A percentile compares a stretch with the other conserved stretches of the same genome.
Evolutionary conservation across 1,284 basidiomycete genomes (phyloP).

Genomic region (Trichosporon sp.): DNA sequence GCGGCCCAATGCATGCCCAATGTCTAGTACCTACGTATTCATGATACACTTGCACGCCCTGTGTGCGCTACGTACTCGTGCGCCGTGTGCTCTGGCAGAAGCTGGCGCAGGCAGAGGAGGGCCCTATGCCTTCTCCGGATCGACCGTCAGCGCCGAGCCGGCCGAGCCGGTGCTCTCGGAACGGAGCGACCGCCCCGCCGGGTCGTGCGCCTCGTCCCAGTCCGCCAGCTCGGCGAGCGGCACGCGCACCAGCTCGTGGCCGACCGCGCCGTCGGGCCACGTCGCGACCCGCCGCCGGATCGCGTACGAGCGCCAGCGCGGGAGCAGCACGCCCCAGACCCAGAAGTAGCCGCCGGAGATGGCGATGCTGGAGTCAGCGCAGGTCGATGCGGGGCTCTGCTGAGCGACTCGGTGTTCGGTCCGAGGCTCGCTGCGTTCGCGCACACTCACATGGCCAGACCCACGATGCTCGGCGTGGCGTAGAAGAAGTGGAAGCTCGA

Average conservation of each 20-base stretch:
- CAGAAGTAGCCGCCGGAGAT: slow-evolving; percentile 47
- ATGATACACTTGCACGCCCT: too few species aligned
- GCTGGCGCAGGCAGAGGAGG: too few species aligned
- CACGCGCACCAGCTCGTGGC: slow-evolving; percentile 24
- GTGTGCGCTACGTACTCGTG: too few species aligned
- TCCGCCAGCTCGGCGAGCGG: slow-evolving; percentile 17
- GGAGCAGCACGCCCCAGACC: slow-evolving; percentile 45
- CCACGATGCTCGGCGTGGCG: slow-evolving; percentile 38
- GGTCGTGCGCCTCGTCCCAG: slow-evolving; percentile 26
- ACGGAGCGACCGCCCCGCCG: slow-evolving; percentile 11
- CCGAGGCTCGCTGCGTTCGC: too few species aligned
- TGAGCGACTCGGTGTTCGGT: too few species aligned
- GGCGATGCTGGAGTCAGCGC: slow-evolving; percentile 11
- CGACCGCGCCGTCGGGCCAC: slow-evolving; percentile 35
- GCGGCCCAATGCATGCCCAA: too few species aligned
- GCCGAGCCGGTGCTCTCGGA: neutral
- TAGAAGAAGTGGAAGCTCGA: slow-evolving; percentile 48
- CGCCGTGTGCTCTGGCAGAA: too few species aligned
- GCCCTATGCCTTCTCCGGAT: neutral
- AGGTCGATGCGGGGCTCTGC: too few species aligned
- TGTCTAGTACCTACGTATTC: too few species aligned
- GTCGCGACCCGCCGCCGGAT: slow-evolving; percentile 40
- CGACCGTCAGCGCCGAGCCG: neutral
- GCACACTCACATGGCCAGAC: slow-evolving; percentile 23
- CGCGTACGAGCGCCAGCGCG: slow-evolving; percentile 40